phyloP scores from a whole-genome alignment of 345 rosid species.

The Gossypium sturtianum region DNA sequence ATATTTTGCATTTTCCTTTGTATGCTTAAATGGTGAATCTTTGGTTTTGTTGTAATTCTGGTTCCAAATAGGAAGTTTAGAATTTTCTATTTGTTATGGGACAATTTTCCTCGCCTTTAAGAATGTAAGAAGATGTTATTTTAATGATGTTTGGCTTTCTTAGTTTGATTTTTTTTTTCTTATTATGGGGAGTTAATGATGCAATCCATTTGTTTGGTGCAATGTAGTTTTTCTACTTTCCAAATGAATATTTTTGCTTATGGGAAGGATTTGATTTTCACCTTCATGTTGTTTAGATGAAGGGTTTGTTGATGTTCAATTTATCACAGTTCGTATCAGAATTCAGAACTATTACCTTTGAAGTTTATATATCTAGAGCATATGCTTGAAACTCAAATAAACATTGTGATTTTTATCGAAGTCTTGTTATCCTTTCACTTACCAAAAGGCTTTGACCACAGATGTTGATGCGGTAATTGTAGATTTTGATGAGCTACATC shows the following conservation, averaged over 20 bases:
- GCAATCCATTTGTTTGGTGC: not conserved
- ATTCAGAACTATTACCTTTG: no score
- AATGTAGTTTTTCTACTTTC: not conserved
- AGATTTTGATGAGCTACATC: slow-evolving; percentile 3
- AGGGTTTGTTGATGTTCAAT: not conserved
- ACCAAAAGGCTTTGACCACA: no score
- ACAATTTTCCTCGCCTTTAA: not conserved
- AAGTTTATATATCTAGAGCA: no score
- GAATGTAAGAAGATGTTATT: not conserved
- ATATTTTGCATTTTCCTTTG: not conserved
- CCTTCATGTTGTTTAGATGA: not conserved
- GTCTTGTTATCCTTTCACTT: no score
- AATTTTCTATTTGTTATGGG: not conserved
- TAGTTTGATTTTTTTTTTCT: not conserved
- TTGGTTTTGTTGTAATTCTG: not conserved
- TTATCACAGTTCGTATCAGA: not conserved
- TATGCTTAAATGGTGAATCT: not conserved
- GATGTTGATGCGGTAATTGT: not conserved
- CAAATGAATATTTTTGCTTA: not conserved
- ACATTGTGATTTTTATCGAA: no score
- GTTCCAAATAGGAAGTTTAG: not conserved
- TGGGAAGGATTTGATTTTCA: not conserved
- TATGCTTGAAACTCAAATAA: no score
- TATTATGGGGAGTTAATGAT: not conserved
- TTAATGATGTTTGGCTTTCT: not conserved